phyloP scores from a whole-genome alignment of 1,284 basidiomycete species.

The Melanopsichium pennsylvanicum region DNA sequence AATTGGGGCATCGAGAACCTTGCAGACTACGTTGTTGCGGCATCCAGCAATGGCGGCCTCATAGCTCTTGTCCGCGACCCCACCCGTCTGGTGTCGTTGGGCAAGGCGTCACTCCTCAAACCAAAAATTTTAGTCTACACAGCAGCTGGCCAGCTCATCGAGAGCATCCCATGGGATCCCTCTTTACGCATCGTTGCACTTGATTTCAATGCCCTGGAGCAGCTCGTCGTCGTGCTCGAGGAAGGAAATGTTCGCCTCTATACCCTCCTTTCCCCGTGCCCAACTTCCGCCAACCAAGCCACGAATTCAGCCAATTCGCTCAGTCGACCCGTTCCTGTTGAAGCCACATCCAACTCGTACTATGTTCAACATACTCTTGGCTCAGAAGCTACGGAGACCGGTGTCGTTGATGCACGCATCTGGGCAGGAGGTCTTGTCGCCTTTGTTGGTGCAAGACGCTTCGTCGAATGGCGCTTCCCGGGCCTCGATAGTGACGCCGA shows the following conservation, averaged over 20 bases:
- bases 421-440: constrained; percentile 87
- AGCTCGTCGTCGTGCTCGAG: constrained; percentile 85
- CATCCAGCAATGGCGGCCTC: constrained; percentile 85
- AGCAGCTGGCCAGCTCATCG: constrained; percentile 67
- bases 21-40: constrained; percentile 80
- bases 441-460: constrained; percentile 77
- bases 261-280: constrained; percentile 71
- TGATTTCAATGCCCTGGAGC: constrained; percentile 82
- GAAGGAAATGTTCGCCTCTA: constrained; percentile 91
- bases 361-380: constrained; percentile 87
- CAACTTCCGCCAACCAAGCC: constrained; percentile 16
- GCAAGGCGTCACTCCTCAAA: constrained; percentile 75
- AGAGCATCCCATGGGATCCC: constrained; percentile 77
- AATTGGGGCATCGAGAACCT: constrained; percentile 81
- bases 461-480: constrained; percentile 78
- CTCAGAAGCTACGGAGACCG: constrained; percentile 81
- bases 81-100: constrained; percentile 79
- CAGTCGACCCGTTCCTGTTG: constrained; percentile 28
- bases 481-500: constrained; percentile 72
- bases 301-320: constrained; percentile 13
- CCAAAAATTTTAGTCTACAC: constrained; percentile 71
- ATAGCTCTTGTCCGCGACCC: constrained; percentile 86
- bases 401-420: constrained; percentile 80
- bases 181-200: constrained; percentile 75
- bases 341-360: constrained; percentile 71